Evolutionary conservation across 2,329 filamentous ascomycete genomes (phyloP).

Genomic region (Aspergillus sp.): DNA sequence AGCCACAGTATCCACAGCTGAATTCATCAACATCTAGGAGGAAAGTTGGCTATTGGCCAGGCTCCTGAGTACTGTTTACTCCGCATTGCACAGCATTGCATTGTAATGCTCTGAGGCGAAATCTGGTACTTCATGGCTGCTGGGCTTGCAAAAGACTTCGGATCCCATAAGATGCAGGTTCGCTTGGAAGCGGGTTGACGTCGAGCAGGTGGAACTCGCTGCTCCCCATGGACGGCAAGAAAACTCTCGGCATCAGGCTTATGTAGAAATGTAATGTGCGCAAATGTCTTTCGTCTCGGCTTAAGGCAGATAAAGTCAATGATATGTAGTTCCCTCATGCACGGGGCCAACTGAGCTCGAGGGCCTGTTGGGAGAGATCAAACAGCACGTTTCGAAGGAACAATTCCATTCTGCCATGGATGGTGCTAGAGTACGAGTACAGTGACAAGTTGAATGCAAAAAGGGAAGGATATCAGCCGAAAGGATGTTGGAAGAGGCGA

Average conservation of each 20-base stretch:
- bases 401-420: constrained; percentile 41
- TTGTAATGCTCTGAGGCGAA: constrained; percentile 37
- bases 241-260: constrained; percentile 43
- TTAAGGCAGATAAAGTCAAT: constrained; percentile 47
- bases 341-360: constrained; percentile 42
- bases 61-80: background rate
- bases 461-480: too few relatives aligned
- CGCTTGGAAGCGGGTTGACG: constrained; percentile 11
- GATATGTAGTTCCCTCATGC: constrained; percentile 41
- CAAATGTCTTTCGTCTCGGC: constrained; percentile 38
- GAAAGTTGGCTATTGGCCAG: constrained; percentile 10
- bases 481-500: too few relatives aligned
- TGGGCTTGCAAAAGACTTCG: constrained; percentile 27
- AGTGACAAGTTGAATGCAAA: too few relatives aligned
- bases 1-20: constrained; percentile 51
- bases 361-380: constrained; percentile 41
- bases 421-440: too few relatives aligned
- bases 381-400: constrained; percentile 44
- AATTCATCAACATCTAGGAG: constrained; percentile 11
- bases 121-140: constrained; percentile 36
- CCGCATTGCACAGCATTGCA: constrained; percentile 24
- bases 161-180: constrained; percentile 18
- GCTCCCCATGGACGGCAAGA: constrained; percentile 32
- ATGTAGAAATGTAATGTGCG: constrained; percentile 48
- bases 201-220: background rate